Evolutionary conservation across 176 grass and related monocot species (phyloP).

Genomic region (Ananas comosus): DNA sequence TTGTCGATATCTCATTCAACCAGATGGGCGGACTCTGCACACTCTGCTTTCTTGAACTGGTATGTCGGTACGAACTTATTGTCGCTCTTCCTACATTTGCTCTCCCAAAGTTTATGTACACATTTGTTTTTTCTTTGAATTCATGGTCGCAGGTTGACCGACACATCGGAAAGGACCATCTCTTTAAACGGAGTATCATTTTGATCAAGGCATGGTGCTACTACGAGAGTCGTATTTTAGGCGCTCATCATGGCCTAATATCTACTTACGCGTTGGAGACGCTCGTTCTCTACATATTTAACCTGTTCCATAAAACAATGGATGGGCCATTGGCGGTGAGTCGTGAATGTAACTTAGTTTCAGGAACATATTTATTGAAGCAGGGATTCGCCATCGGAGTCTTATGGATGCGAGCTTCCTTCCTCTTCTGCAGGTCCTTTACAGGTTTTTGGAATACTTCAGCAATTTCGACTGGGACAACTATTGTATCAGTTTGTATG

Average conservation of each 20-base stretch:
- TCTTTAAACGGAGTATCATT: constrained; percentile 83
- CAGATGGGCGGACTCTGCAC: constrained; percentile 66
- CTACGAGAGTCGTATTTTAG: constrained; percentile 86
- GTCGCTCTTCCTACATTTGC: background rate
- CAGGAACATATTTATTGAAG: background rate
- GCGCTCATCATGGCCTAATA: constrained; percentile 80
- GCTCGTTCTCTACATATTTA: constrained; percentile 78
- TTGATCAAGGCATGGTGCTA: constrained; percentile 95
- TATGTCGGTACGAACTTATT: constrained; percentile 23
- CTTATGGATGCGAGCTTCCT: background rate
- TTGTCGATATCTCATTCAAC: constrained; percentile 90
- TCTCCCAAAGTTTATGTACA: background rate
- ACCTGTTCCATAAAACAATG: constrained; percentile 72
- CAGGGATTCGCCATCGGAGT: background rate
- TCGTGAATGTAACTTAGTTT: background rate
- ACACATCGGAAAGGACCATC: constrained; percentile 62
- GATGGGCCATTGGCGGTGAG: constrained; percentile 59
- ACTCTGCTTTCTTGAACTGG: constrained; percentile 87
- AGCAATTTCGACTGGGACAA: constrained; percentile 94
- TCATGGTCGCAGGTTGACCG: constrained; percentile 46
- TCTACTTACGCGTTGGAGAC: constrained; percentile 90
- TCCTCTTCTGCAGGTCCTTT: constrained; percentile 59
- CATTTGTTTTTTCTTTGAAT: background rate
- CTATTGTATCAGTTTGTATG: constrained; percentile 73
- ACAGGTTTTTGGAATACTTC: constrained; percentile 95